Percentiles rank a stretch among this genome's conserved stretches.
Conservation (phyloP, 225 moss, liverwort and hornwort species). For the Bryum argenteum region DNA sequence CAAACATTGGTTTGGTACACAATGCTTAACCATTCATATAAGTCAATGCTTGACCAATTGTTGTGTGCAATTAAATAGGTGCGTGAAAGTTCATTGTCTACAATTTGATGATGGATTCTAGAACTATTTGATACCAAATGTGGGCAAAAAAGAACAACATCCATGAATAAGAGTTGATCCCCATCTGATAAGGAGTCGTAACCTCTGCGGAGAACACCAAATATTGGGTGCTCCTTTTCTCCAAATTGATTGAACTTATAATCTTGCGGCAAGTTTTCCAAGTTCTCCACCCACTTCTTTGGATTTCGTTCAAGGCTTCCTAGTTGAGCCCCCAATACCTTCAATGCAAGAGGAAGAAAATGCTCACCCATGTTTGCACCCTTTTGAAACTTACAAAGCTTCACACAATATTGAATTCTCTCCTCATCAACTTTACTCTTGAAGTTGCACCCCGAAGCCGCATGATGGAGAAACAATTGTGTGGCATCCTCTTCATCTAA, state of each 20-base stretch:
- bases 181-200: background rate
- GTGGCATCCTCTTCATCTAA: slow-evolving; percentile 1
- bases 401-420: background rate
- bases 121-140: too few relatives aligned
- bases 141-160: slow-evolving; percentile 2
- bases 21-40: background rate
- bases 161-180: slow-evolving; percentile 24
- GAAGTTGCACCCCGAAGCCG: background rate
- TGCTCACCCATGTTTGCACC: background rate
- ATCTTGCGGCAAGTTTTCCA: background rate
- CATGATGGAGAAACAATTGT: slow-evolving; percentile 6
- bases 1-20: background rate
- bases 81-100: too few relatives aligned
- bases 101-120: background rate
- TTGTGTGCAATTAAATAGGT: too few relatives aligned
- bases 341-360: slow-evolving; percentile 21
- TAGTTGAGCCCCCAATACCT: slow-evolving; percentile 13
- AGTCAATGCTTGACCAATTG: too few relatives aligned
- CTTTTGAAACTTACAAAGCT: background rate
- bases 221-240: background rate
- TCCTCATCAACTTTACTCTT: background rate
- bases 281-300: background rate
- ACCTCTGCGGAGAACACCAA: background rate
- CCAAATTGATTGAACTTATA: slow-evolving; percentile 4
- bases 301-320: background rate